These are phyloP conservation scores for Phylloporus arenicola DNA, from an alignment of 768 basidiomycete genomes.

Conservation along the genomic window DNA sequence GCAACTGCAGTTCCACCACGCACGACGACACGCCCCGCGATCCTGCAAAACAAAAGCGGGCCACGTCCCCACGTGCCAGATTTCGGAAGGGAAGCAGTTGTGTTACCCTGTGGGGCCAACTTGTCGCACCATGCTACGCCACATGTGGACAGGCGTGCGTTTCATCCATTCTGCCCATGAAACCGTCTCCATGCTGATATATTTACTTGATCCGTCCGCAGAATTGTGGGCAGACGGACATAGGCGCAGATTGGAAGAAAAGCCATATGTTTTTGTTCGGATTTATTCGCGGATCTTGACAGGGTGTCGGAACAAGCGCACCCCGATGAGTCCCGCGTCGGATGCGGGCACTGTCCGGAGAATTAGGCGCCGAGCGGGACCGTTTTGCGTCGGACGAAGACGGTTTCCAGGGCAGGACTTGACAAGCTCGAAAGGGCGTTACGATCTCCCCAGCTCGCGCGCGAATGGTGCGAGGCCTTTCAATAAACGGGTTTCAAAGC, in stretches of 20 bases:
- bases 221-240: not conserved
- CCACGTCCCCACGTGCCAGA: not conserved
- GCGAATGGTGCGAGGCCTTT: constrained; percentile 15
- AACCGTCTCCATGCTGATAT: constrained; percentile 18
- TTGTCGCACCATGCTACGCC: not conserved
- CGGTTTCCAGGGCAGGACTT: constrained; percentile 16
- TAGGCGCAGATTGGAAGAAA: not conserved
- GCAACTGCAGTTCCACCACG: constrained; percentile 6
- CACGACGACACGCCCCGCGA: constrained; percentile 3
- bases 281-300: not conserved
- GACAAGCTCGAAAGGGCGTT: constrained; percentile 4
- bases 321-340: constrained; percentile 7
- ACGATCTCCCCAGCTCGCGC: constrained; percentile 10
- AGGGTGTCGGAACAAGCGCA: constrained; percentile 10
- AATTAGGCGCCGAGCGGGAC: constrained; percentile 12
- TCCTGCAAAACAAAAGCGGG: constrained; percentile 5
- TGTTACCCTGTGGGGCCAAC: constrained; percentile 2
- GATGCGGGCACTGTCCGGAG: constrained; percentile 17
- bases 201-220: constrained; percentile 7
- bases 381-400: constrained; percentile 3
- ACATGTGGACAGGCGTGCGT: not conserved
- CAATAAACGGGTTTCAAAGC: constrained; percentile 9
- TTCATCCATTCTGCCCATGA: constrained; percentile 3
- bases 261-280: not conserved
- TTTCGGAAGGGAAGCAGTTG: not conserved